Base-by-base conservation (phyloP, 768 basidiomycete genomes). In the Boletus reticuloceps region DNA sequence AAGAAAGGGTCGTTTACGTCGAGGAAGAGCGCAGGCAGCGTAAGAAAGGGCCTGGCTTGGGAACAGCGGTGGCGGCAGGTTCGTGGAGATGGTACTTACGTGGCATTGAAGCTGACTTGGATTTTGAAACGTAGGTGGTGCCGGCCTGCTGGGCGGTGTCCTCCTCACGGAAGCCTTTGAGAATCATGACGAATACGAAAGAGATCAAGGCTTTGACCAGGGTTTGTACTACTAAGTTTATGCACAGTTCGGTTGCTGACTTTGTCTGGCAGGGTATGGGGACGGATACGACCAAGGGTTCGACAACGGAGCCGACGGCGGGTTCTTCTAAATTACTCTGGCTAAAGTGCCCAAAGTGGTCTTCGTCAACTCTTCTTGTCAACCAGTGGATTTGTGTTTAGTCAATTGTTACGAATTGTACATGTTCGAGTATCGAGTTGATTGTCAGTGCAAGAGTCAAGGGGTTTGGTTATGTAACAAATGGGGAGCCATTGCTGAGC, bases 81-180 rank as follows among this genome's bases (percentile, higher is more conserved):
- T 47, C 46, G 76, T 65, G 3, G 20, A 44, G 5, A 52, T 16
- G 20, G 44, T 41, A 29, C 38, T 39, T 49, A 32, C 50, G 39
- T 45, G 20, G 36, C 12, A 40, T 29, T 27, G 17, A 44, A 27
- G 13, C 55, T 58, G 22, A 61, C 56, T 34, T 22, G 37, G 29
- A 37, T 38, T 43, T 48, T 32, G 51, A 17, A 50, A 49, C 25
- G 51, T 56, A 80, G 86, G 78, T 59, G 86, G 80, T 62, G 86
- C 75, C 16, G 88, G 85, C 54, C 66, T 88, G n/a, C 64, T 86
- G n/a, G 86, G 82, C 38, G 88, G 88, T 54, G 72, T 73, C 4
- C 67, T 89, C 42, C 62, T 88, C 38, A 79, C 63, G 36, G 75
- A 83, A 43, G 81, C 79, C 0, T 56, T 83, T 31, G 83, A 83